These are phyloP conservation scores for Leptomonas pyrrhocoris DNA, from an alignment of 208 protist species.

Conservation along the genomic window DNA sequence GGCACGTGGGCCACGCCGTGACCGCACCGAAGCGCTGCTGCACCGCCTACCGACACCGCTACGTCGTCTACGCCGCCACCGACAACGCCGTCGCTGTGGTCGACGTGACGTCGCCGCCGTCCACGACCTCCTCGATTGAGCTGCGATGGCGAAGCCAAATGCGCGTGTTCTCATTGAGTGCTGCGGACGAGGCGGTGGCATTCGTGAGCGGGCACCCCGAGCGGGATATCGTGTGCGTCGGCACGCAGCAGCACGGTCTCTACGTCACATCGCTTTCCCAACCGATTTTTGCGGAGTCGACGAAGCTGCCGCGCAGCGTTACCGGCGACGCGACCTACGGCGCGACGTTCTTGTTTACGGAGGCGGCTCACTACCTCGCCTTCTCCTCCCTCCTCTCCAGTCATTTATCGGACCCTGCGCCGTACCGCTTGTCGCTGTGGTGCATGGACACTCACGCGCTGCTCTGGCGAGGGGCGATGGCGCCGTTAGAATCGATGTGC, in stretches of 20 bases:
- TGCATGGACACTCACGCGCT: constrained; percentile 36
- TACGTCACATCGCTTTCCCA: constrained; percentile 61
- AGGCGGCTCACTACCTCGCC: constrained; percentile 51
- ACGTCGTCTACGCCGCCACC: constrained; percentile 32
- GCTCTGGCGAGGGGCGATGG: constrained; percentile 78
- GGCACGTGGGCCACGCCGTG: constrained; percentile 31
- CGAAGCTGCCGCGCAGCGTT: constrained; percentile 55
- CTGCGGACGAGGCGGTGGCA: constrained; percentile 41
- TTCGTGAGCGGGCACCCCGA: constrained; percentile 63
- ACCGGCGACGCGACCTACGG: constrained; percentile 62
- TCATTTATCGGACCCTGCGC: constrained; percentile 30
- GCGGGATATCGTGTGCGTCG: constrained; percentile 63
- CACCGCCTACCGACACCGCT: constrained; percentile 27
- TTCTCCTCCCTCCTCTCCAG: constrained; percentile 68
- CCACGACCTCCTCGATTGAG: neutral
- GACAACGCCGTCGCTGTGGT: constrained; percentile 18
- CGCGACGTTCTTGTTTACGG: constrained; percentile 62
- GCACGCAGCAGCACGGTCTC: constrained; percentile 65
- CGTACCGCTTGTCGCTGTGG: constrained; percentile 71
- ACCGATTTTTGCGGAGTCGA: constrained; percentile 37
- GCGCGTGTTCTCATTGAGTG: constrained; percentile 24
- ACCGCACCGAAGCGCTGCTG: constrained; percentile 15
- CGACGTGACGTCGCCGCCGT: neutral
- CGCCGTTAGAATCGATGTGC: constrained; percentile 55
- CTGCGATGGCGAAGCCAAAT: constrained; percentile 22